Conservation (phyloP, 495 filamentous ascomycete genomes). For the Penicillium argentinense region DNA sequence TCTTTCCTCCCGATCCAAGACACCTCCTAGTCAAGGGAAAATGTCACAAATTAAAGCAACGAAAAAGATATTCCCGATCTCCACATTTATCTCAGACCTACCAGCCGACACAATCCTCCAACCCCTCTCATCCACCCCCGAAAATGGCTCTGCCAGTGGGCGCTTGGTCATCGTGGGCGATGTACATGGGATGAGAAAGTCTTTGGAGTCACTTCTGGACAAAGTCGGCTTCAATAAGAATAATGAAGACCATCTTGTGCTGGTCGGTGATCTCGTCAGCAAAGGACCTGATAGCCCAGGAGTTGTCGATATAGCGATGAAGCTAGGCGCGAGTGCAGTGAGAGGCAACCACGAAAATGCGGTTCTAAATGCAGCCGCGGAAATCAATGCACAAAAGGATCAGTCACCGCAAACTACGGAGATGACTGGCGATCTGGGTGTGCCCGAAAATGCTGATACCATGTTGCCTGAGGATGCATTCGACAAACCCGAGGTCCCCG, state of each 20-base stretch:
- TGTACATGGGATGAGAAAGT: slow-evolving; percentile 24
- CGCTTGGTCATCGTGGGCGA: slow-evolving; percentile 23
- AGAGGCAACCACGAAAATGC: slow-evolving; percentile 87
- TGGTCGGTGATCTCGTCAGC: slow-evolving; percentile 19
- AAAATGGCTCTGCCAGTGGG: slow-evolving; percentile 5
- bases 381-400: slow-evolving; percentile 5
- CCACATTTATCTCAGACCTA: slow-evolving; percentile 23
- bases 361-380: slow-evolving; percentile 47
- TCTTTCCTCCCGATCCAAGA: no score
- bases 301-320: slow-evolving; percentile 22
- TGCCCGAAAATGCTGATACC: neutral
- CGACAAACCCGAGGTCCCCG: neutral
- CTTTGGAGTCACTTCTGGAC: slow-evolving; percentile 16
- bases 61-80: slow-evolving; percentile 19
- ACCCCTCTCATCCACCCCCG: neutral
- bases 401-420: neutral
- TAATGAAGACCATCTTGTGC: slow-evolving; percentile 18
- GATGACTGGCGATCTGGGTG: neutral
- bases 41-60: slow-evolving; percentile 2
- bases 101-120: slow-evolving; percentile 10
- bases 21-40: no score
- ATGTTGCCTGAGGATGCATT: no score
- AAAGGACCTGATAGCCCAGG: slow-evolving; percentile 22
- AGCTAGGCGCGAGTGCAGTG: slow-evolving; percentile 66
- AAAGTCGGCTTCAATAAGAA: slow-evolving; percentile 17